Evolutionary conservation across 179 eudicot genomes (phyloP).

Genomic region (Sideroxylon spinosum): DNA sequence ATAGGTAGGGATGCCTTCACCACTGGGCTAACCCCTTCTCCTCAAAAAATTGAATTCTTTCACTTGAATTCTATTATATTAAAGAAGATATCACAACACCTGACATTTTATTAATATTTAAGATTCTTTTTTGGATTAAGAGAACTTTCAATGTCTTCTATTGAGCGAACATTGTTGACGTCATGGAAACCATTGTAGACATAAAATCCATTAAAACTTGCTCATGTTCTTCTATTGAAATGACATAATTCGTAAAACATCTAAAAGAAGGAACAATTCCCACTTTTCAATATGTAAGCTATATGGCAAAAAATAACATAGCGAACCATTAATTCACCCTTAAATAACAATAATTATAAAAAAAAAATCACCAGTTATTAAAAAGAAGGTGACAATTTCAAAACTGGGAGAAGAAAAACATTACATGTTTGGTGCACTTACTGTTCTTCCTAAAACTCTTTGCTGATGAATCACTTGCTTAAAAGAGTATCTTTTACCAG

Average conservation of each 20-base stretch:
- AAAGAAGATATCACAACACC: not conserved
- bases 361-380: not conserved
- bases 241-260: not conserved
- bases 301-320: not conserved
- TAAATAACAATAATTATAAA: not conserved
- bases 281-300: not conserved
- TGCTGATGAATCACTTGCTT: constrained; percentile 56
- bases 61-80: not conserved
- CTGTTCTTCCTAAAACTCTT: constrained; percentile 43
- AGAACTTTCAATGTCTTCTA: not conserved
- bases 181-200: not conserved
- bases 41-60: not conserved
- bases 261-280: not conserved
- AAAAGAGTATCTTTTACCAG: constrained; percentile 58
- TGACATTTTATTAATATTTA: not conserved
- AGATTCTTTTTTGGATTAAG: not conserved
- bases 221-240: not conserved
- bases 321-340: not conserved
- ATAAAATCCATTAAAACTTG: too few species aligned
- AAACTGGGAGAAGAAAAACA: constrained; percentile 6
- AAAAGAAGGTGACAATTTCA: not conserved
- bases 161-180: not conserved
- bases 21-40: too few species aligned
- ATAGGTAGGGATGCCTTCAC: too few species aligned
- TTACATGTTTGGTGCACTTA: constrained; percentile 14